phyloP scores from a whole-genome alignment of 306 rosid genomes.

The Vicia faba region DNA sequence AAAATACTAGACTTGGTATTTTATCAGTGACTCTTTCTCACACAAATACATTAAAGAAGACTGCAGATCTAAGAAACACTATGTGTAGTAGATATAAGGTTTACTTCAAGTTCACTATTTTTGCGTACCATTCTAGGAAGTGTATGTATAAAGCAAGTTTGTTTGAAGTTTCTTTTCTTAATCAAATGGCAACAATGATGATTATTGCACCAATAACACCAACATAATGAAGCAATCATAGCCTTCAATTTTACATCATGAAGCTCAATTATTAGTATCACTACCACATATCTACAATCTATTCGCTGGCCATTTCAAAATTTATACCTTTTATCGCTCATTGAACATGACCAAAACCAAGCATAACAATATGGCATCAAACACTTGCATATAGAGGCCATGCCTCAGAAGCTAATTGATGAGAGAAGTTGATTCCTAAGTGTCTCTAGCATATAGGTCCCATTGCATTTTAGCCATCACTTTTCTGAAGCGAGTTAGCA shows the following conservation, averaged over 20 bases:
- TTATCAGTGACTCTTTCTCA: no score
- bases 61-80: no score
- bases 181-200: slow-evolving; percentile 11
- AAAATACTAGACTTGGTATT: no score
- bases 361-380: slow-evolving; percentile 24
- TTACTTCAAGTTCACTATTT: no score
- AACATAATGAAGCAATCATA: slow-evolving; percentile 7
- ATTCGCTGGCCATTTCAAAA: slow-evolving; percentile 27
- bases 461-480: no score
- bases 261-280: slow-evolving; percentile 1
- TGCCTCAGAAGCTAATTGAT: neutral
- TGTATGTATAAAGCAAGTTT: no score
- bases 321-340: neutral
- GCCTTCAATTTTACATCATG: slow-evolving; percentile 11
- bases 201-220: slow-evolving; percentile 7
- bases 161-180: slow-evolving; percentile 12
- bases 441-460: neutral
- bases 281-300: slow-evolving; percentile 1
- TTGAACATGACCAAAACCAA: slow-evolving; percentile 20
- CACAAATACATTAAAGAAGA: no score
- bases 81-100: no score
- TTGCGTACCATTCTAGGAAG: no score
- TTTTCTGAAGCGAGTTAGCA: no score
- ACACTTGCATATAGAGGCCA: slow-evolving; percentile 2
- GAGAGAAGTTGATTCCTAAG: slow-evolving; percentile 20